A percentile compares a stretch with the other conserved stretches of the same genome.
phyloP scores from a whole-genome alignment of 2,329 filamentous ascomycete species.

The Verticillium tricorpus region DNA sequence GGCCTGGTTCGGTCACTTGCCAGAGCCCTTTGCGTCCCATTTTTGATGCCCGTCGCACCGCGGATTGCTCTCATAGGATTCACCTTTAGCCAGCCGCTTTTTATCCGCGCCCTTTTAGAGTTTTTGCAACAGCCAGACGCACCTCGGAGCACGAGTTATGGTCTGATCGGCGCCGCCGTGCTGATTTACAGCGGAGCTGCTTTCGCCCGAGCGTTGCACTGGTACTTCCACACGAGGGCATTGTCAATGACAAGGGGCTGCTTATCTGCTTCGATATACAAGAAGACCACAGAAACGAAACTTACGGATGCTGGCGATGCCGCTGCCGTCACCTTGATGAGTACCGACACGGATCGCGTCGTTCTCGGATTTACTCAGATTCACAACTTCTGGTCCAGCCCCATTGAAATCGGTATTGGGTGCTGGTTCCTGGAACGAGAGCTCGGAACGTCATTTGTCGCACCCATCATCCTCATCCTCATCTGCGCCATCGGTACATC shows the following conservation, averaged over 20 bases:
- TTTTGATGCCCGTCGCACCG: constrained; percentile 30
- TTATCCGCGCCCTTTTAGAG: constrained; percentile 31
- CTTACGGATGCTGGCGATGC: constrained; percentile 19
- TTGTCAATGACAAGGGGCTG: constrained; percentile 23
- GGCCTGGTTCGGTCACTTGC: constrained; percentile 23
- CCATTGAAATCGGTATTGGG: constrained; percentile 25
- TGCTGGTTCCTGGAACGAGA: constrained; percentile 26
- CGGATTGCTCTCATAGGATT: constrained; percentile 33
- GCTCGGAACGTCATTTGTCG: constrained; percentile 25
- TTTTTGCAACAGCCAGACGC: constrained; percentile 23
- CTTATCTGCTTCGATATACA: constrained; percentile 24
- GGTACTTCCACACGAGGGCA: constrained; percentile 23
- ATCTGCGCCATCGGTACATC: constrained; percentile 15
- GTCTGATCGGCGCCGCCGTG: constrained; percentile 25
- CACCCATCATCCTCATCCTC: constrained; percentile 23
- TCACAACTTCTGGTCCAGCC: constrained; percentile 30
- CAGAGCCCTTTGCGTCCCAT: constrained; percentile 23
- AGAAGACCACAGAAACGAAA: constrained; percentile 23
- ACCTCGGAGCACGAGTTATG: constrained; percentile 21
- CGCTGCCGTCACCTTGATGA: constrained; percentile 32
- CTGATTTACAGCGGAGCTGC: constrained; percentile 28
- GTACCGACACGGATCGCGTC: constrained; percentile 30
- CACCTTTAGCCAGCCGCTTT: constrained; percentile 37
- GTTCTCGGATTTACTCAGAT: constrained; percentile 20
- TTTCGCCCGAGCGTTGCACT: constrained; percentile 25